Evolutionary conservation across 306 rosid genomes (phyloP).

Genomic region (Malus fusca): DNA sequence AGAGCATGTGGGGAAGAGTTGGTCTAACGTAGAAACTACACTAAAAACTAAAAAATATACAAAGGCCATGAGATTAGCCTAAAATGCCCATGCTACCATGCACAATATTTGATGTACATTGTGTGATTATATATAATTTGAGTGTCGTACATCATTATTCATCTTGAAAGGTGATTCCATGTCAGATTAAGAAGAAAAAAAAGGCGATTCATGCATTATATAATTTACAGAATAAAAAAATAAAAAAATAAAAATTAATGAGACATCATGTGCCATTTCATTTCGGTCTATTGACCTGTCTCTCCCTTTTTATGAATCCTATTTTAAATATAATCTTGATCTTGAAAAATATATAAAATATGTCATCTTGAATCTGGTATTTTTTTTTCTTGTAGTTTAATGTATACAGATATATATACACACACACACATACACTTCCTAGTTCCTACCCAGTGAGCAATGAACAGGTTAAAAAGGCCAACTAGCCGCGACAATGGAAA

Average conservation of each 20-base stretch:
- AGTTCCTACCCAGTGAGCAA: neutral
- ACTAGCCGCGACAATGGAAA: slow-evolving; percentile 1
- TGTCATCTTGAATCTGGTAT: neutral
- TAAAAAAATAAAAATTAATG: neutral
- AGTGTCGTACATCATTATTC: neutral
- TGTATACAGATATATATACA: neutral
- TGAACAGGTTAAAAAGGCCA: neutral
- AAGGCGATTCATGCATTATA: neutral
- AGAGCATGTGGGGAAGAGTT: slow-evolving; percentile 20
- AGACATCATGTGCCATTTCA: slow-evolving; percentile 16
- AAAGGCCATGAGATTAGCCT: slow-evolving; percentile 12
- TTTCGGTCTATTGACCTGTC: slow-evolving; percentile 1
- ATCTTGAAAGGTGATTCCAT: neutral
- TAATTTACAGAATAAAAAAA: neutral
- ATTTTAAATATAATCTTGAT: neutral
- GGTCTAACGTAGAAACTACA: neutral
- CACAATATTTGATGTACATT: neutral
- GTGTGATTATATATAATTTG: neutral
- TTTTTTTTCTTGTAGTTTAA: neutral
- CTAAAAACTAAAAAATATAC: neutral
- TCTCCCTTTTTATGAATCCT: neutral
- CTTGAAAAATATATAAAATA: neutral
- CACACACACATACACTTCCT: too few species aligned
- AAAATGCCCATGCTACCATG: neutral
- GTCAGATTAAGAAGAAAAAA: neutral